Evolutionary conservation across 257 asterid species (phyloP), one percentile per base, ranked within the genome.

Genomic region (Nicotiana sylvestris): DNA sequence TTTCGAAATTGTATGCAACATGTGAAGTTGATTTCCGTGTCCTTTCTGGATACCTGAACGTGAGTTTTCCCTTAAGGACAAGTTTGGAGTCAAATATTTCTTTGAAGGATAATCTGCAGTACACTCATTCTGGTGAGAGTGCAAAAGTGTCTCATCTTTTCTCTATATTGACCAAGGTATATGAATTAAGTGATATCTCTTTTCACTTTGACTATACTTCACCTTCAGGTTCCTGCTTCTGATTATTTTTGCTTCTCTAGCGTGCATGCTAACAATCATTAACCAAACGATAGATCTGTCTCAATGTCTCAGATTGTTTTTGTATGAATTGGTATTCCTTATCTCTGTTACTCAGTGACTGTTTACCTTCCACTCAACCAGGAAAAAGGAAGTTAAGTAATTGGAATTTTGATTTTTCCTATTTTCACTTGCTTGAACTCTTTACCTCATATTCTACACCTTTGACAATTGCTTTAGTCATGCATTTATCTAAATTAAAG

Each of bases 131-230:
- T 84, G 81, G 79, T 33, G 97, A 89, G 83, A 77, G 88, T 82
- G 89, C 89, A 65, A 92, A 91, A 94, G 87, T 94, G 77, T 88
- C 92, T 43, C 89, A 88, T 72, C 87, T 92, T 80, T 91, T 89
- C 89, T 89, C 92, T 55, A 87, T 84, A 85, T 84, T 94, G 91
- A 88, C 90, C 81, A 88, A 92, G 99, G 99, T 95, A 90, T 80
- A 87, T 86, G 66, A 60, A 62, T 72, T 43, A 39, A 25, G 21
- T 51, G 66, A 60, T 77, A 30, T 53, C 60, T 32, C 27, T 10
- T 12, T 51, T 39, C 39, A 39, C 80, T 79, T 39, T 79, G 74
- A 62, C 72, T 67, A 6, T 27, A 58, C 58, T 53, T 46, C 39
- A 58, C 76, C 82, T 37, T 62, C 82, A 61, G 61, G 30, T 57